Percentiles rank a stretch among this genome's conserved stretches.
These are phyloP conservation scores for Plectosphaerella cucumerina DNA, from an alignment of 2,329 filamentous ascomycete genomes.

Conservation along the genomic window DNA sequence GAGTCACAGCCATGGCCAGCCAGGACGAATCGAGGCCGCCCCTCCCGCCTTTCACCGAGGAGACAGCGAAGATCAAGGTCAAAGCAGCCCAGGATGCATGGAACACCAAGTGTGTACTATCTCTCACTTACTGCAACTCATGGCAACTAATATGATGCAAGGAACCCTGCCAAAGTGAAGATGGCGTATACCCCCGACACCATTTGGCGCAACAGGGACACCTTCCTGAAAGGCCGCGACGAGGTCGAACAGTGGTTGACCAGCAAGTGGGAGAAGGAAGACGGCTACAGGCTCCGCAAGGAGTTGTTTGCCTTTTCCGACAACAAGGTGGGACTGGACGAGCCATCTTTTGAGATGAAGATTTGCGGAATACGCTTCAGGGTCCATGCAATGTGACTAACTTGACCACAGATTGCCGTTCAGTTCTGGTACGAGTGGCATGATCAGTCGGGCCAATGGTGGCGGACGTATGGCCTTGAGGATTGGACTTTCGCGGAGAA, in stretches of 20 bases:
- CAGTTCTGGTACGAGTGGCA: conserved; percentile 89
- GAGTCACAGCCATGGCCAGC: conserved; percentile 4
- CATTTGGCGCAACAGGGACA: conserved; percentile 75
- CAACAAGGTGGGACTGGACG: conserved; percentile 45
- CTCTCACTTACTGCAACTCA: not conserved
- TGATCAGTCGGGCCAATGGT: conserved; percentile 70
- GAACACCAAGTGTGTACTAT: conserved; percentile 70
- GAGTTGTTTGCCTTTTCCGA: conserved; percentile 76
- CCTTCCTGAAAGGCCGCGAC: conserved; percentile 65
- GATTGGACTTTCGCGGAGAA: conserved; percentile 72
- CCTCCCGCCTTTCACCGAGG: conserved; percentile 67
- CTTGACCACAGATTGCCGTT: conserved; percentile 60
- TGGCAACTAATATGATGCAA: not conserved
- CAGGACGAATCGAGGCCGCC: conserved; percentile 29
- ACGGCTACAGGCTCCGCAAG: conserved; percentile 71
- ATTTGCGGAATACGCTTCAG: not conserved
- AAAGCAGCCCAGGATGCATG: conserved; percentile 72
- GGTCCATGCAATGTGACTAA: not conserved
- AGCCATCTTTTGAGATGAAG: not conserved
- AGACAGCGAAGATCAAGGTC: conserved; percentile 70
- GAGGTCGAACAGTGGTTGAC: conserved; percentile 65
- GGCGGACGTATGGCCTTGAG: conserved; percentile 80
- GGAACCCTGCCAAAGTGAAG: conserved; percentile 61
- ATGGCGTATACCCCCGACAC: conserved; percentile 71
- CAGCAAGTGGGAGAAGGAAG: conserved; percentile 70